Evolutionary conservation across 768 basidiomycete species (phyloP).

Genomic region (Russula compacta): DNA sequence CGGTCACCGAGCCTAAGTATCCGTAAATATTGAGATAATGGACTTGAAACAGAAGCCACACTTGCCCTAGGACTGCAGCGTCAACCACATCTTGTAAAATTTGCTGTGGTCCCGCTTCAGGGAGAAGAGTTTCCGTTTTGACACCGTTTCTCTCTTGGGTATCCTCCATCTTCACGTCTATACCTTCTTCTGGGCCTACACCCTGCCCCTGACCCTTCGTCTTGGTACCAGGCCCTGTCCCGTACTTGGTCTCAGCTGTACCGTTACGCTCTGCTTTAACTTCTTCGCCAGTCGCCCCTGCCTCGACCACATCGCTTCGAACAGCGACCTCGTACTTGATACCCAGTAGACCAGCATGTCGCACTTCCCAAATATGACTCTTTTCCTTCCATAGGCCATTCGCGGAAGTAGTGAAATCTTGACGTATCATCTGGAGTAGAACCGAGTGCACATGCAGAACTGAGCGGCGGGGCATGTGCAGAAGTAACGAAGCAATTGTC

Average conservation of each 20-base stretch:
- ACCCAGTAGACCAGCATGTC: conserved; percentile 95
- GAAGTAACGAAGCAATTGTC: conserved; percentile 78
- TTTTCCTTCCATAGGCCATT: conserved; percentile 27
- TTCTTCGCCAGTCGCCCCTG: conserved; percentile 7
- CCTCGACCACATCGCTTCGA: conserved; percentile 68
- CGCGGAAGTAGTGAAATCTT: conserved; percentile 49
- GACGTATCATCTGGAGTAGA: conserved; percentile 88
- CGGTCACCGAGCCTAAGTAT: conserved; percentile 67
- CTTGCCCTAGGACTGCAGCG: conserved; percentile 85
- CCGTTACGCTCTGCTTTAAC: conserved; percentile 20
- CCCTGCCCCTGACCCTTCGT: neutral
- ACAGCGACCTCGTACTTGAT: conserved; percentile 99
- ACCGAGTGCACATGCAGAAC: conserved; percentile 74
- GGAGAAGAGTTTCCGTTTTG: conserved; percentile 25
- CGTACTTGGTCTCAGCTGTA: neutral
- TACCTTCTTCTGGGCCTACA: neutral
- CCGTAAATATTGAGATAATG: neutral
- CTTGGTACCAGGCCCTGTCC: neutral
- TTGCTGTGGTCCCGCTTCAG: conserved; percentile 33
- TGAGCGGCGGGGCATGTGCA: conserved; percentile 79
- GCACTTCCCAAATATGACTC: conserved; percentile 87
- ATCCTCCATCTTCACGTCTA: conserved; percentile 17
- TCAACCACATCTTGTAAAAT: conserved; percentile 79
- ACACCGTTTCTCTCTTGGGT: conserved; percentile 12
- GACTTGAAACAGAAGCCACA: neutral